Conservation (phyloP, 345 rosid species). For the Dipteronia dyeriana region DNA sequence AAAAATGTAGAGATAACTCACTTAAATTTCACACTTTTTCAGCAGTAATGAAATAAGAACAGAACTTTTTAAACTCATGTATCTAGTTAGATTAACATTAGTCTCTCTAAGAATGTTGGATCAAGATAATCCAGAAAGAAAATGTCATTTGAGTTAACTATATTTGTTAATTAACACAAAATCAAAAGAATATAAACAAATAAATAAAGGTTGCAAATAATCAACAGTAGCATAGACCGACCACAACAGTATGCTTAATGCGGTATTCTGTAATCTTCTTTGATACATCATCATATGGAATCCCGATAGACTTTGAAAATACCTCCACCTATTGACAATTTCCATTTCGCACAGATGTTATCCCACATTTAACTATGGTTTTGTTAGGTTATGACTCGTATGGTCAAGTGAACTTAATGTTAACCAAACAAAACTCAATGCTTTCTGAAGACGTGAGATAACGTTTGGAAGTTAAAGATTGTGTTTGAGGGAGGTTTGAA, state of each 20-base stretch:
- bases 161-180: neutral
- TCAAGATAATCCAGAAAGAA: conserved; percentile 59
- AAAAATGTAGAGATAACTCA: conserved; percentile 26
- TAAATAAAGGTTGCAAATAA: neutral
- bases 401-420: no score
- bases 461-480: no score
- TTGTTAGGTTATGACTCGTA: no score
- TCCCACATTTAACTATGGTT: conserved; percentile 42
- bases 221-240: conserved; percentile 38
- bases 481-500: no score
- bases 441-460: no score
- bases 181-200: conserved; percentile 4
- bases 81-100: conserved; percentile 47
- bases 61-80: conserved; percentile 39
- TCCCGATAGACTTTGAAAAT: conserved; percentile 48
- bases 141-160: conserved; percentile 2
- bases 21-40: conserved; percentile 55
- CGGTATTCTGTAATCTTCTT: conserved; percentile 27
- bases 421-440: no score
- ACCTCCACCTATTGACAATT: conserved; percentile 59
- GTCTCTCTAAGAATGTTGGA: conserved; percentile 58
- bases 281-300: conserved; percentile 35
- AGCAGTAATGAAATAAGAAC: conserved; percentile 55
- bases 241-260: conserved; percentile 53
- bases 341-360: conserved; percentile 55